Evolutionary conservation across 2,329 filamentous ascomycete species (phyloP), one percentile per base, ranked within the genome.

Genomic region (Colletotrichum sp.): DNA sequence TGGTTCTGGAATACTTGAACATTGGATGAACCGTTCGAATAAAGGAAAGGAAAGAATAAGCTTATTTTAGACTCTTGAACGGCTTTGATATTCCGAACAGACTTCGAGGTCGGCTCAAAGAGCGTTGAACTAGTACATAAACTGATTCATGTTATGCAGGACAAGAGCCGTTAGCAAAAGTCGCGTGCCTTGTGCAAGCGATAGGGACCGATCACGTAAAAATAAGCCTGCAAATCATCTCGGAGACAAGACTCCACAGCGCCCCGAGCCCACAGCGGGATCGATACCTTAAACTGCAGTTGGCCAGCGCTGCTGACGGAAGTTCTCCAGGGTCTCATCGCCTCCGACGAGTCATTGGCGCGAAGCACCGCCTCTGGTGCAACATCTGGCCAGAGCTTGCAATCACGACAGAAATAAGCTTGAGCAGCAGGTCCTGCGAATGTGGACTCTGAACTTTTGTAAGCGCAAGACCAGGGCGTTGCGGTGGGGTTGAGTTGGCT

Each of bases 211-310:
- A 62, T 72, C 61, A 75, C 38, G 69, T 56, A 68, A 63, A 38
- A 59, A 21, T 18, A 66, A 63, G 52, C 43, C 55, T 12, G 55
- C 26, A 58, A 36, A 55, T 63, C 24, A 32, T 48, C 16, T 56
- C 52, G 62, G 62, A 36, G 13, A 43, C 58, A 55, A 59, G 48
- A 18, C 18, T 21, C 56, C 38, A n/a, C 36, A 24, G n/a, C n/a
- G 61, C 69, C 4, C 36, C 64, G 18, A 71, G 59, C 61, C 68
- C 30, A 52, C 71, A 43, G 62, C 24, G 72, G 61, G 61, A 56
- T 66, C 52, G 34, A 65, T 71, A 71, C 72, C 56, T 66, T 63
- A 48, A 63, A 72, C 62, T 73, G 71, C 71, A 73, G 65, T 59
- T 70, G 38, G 48, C 36, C n/a, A 52, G 52, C 52, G 62, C 63